Percentiles rank a stretch among this genome's conserved stretches.
Conservation (phyloP, 2,329 filamentous ascomycete genomes). For the Sporothrix schenckii region DNA sequence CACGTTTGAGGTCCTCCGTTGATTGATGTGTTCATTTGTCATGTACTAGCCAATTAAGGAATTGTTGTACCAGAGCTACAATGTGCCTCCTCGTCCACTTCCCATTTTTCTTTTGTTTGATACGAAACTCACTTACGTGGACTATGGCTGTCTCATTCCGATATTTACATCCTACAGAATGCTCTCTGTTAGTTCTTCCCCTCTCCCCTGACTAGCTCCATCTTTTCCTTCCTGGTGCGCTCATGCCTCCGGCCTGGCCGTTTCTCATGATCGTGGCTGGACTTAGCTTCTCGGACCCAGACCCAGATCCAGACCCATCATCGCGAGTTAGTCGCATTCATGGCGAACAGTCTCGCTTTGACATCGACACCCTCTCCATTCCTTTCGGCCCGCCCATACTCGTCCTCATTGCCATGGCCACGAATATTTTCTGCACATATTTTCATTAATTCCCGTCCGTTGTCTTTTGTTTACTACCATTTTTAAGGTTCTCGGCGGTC, state of each 20-base stretch:
- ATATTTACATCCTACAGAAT: not conserved
- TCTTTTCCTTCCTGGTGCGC: not conserved
- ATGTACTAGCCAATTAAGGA: not conserved
- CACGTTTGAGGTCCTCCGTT: not conserved
- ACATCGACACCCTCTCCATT: conserved; percentile 23
- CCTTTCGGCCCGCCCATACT: not conserved
- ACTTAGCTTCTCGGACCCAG: not conserved
- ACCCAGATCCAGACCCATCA: not conserved
- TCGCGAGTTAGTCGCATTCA: not conserved
- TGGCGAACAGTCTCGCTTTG: not conserved
- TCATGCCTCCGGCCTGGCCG: not conserved
- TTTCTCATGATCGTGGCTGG: not conserved
- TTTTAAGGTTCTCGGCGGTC: not conserved
- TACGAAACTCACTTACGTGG: not conserved
- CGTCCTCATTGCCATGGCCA: not conserved
- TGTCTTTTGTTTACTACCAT: conserved; percentile 22
- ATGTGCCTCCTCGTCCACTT: not conserved
- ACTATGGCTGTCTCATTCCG: conserved; percentile 2
- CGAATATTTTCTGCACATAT: not conserved
- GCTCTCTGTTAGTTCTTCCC: not conserved
- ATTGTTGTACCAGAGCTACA: not conserved
- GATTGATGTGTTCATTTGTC: not conserved
- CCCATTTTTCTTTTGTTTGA: not conserved
- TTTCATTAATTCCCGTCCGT: not conserved
- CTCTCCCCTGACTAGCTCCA: not conserved